Percentiles rank a stretch among this genome's conserved stretches.
These are phyloP conservation scores for Linum tenue DNA, from an alignment of 345 rosid species.

Conservation along the genomic window DNA sequence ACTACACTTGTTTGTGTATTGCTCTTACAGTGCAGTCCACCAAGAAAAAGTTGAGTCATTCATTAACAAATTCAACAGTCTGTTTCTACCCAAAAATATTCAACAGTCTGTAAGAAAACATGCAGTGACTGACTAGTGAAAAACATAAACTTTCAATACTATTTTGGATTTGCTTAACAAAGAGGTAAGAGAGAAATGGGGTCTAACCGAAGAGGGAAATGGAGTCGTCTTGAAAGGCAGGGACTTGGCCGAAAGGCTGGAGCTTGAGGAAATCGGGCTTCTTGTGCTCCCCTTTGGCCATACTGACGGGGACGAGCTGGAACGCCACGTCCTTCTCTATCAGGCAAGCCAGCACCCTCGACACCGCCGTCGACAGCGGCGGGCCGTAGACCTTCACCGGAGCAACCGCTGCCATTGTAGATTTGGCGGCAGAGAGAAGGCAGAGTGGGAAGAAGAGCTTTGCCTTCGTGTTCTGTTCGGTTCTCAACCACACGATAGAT, in stretches of 20 bases:
- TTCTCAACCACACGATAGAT: slow-evolving; percentile 15
- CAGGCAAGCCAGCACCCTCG: slow-evolving; percentile 52
- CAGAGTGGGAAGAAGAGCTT: background rate
- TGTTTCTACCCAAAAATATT: too few species aligned
- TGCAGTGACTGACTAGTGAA: too few species aligned
- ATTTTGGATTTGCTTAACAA: too few species aligned
- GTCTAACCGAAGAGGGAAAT: slow-evolving; percentile 48
- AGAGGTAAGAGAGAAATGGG: background rate
- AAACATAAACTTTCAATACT: too few species aligned
- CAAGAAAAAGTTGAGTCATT: too few species aligned
- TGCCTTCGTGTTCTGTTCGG: background rate
- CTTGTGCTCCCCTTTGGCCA: slow-evolving; percentile 61
- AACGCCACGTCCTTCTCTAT: slow-evolving; percentile 53
- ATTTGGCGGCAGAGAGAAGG: background rate
- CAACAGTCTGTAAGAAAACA: too few species aligned
- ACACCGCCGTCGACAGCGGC: slow-evolving; percentile 49
- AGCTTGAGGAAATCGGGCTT: slow-evolving; percentile 50
- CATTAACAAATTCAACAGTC: too few species aligned
- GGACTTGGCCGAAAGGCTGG: slow-evolving; percentile 80
- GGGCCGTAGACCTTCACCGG: slow-evolving; percentile 63
- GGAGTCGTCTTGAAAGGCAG: slow-evolving; percentile 53
- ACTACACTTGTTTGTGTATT: too few species aligned
- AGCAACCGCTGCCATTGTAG: slow-evolving; percentile 29
- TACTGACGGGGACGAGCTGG: slow-evolving; percentile 46
- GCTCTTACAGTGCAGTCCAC: too few species aligned